Base-by-base conservation (phyloP, 23 red algal genomes). In the Pyropia haitanensis region DNA sequence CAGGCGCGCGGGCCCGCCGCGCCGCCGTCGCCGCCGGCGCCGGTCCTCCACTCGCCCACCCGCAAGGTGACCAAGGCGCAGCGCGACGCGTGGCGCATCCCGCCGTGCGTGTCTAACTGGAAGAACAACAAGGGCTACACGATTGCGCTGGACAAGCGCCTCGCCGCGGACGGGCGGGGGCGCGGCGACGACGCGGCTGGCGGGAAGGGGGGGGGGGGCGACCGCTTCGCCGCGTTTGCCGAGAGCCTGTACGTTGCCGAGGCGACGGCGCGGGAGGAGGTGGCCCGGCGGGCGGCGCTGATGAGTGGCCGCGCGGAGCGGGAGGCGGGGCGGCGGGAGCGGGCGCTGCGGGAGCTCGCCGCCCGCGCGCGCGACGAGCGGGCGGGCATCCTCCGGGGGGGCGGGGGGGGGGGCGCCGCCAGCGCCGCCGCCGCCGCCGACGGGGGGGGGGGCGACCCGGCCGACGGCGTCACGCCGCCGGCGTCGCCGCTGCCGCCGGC, bases 81-180 rank as follows among this genome's bases (percentile, higher is more conserved):
- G 66, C 63, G 62, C 20, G 65, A 72, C 14, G 66, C 85, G 23
- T 95, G 88, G 88, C 60, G 77, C 27, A 79, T 95, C 16, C 88
- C 88, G 0, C 88, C 88, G 48, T 82, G 69, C 27, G 71, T 95
- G 10, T 86, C 79, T 7, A 79, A 95, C 67, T 95, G 88, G 88
- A 95, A 95, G 88, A 95, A 95, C 65, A 85, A 95, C 57, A 70
- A 76, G 32, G 88, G 88, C 2, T 95, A 85, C 61, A 80, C 88
- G 12, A 85, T 95, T 19, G 53, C 88, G 27, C 79, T 95, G 25
- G 88, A 95, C n/a, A 95, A 95, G 60, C 72, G 88, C 34, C 56
- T 95, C 10, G 88, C 88, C 18, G 79, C 79, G 2, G 79, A 85
- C 61, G 79, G 88, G 15, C 49, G 88, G 51, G 88, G 61, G 18